phyloP scores from a whole-genome alignment of 371 early-diverging fungal genomes.

The Zychaea mexicana region DNA sequence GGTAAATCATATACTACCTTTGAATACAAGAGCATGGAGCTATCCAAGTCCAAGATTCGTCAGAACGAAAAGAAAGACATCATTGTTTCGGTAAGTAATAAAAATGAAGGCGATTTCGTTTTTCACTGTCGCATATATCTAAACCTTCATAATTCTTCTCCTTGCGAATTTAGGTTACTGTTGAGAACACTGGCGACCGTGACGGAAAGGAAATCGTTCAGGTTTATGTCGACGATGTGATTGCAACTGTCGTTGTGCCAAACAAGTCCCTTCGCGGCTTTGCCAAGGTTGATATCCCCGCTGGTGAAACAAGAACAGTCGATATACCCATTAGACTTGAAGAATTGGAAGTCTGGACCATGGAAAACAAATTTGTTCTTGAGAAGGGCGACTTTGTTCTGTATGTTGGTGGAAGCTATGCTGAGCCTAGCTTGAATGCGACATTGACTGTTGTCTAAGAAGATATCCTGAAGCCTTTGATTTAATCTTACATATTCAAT shows the following conservation, averaged over 20 bases:
- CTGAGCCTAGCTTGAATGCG: slow-evolving; percentile 11
- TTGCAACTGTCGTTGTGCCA: slow-evolving; percentile 35
- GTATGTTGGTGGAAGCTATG: slow-evolving; percentile 23
- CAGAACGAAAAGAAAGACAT: slow-evolving; percentile 10
- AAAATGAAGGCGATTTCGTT: not conserved
- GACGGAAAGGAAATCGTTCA: slow-evolving; percentile 55
- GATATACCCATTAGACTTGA: slow-evolving; percentile 18
- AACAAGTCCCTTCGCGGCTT: slow-evolving; percentile 40
- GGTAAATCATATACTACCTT: slow-evolving; percentile 56
- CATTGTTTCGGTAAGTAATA: slow-evolving; percentile 3
- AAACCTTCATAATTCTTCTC: not conserved
- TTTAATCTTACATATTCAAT: too few species aligned
- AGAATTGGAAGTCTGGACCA: slow-evolving; percentile 20
- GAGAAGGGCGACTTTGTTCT: slow-evolving; percentile 20
- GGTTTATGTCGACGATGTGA: slow-evolving; percentile 36
- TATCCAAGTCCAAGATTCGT: slow-evolving; percentile 18
- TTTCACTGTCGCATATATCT: too few species aligned
- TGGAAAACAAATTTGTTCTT: slow-evolving; percentile 11
- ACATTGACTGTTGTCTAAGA: slow-evolving; percentile 17
- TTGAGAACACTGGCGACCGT: slow-evolving; percentile 42
- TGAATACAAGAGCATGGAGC: slow-evolving; percentile 25
- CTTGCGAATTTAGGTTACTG: slow-evolving; percentile 21
- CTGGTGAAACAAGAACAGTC: slow-evolving; percentile 17
- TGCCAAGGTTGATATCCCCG: slow-evolving; percentile 27
- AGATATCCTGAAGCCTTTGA: not conserved